Evolutionary conservation across 2,329 filamentous ascomycete genomes (phyloP), one percentile per base, ranked within the genome.

Genomic region (Colletotrichum phormii): DNA sequence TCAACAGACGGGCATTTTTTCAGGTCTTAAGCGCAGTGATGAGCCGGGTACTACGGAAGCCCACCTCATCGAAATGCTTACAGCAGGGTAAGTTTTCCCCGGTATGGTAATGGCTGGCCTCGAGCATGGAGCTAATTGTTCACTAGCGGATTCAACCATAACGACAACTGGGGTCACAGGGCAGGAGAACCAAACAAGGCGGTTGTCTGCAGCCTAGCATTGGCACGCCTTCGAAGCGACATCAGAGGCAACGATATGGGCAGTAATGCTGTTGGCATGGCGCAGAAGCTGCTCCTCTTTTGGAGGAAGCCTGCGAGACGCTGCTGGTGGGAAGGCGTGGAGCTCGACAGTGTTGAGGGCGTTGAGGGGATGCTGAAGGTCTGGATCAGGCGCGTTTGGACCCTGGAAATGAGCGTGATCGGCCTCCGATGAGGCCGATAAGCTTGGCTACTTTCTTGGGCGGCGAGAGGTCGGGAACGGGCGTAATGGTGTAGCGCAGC

Each of bases 321-420:
- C 81, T 99, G 97, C 87, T 99, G 97, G 97, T 99, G 97, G 97
- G 97, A 99, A 82, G 97, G 97, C 29, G 93, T 99, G 49, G 95
- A 98, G 82, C 87, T 99, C 57, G 91, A 97, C 22, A 89, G 94
- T 76, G 94, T 99, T 13, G 95, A 97, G 63, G 97, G 97, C 15
- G 93, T 98, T 8, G 91, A 97, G 64, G 96, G 95, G 64, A 94
- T 92, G 81, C 88, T 99, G 77, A 99, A 99, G 85, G 95, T 99
- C 71, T 99, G 97, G 97, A 98, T 99, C 81, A 89, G 97, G 80
- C 90, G 97, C 78, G 97, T 99, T 72, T 99, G 97, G 97, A 99
- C 97, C 72, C 88, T 99, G 72, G 97, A 99, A 87, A 99, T 99
- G 94, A 97, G 94, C 81, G 94, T 97, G 67, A 97, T 97, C 82